Conservation (phyloP, 2,329 filamentous ascomycete genomes). For the Talaromyces amestolkiae region DNA sequence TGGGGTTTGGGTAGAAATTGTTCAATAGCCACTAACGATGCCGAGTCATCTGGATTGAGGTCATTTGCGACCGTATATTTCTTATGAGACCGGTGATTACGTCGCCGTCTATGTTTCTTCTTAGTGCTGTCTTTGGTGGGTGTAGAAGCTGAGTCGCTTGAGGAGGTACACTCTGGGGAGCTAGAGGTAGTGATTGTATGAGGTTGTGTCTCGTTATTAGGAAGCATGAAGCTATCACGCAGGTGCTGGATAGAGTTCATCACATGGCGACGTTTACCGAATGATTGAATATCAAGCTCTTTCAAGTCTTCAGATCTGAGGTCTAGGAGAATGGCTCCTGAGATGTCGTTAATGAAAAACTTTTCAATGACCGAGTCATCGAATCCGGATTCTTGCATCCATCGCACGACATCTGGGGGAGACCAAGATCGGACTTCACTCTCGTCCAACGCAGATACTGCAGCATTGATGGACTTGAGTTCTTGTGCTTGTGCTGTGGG, state of each 20-base stretch:
- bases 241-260: conserved; percentile 60
- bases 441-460: conserved; percentile 24
- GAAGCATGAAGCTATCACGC: conserved; percentile 31
- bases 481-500: conserved; percentile 3
- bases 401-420: conserved; percentile 40
- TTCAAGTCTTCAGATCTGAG: conserved; percentile 80
- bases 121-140: background rate
- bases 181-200: too few species aligned
- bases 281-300: conserved; percentile 61
- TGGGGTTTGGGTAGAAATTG: conserved; percentile 83
- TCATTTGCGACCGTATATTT: conserved; percentile 33
- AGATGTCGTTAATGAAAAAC: conserved; percentile 91
- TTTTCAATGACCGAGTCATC: conserved; percentile 74
- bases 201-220: background rate
- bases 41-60: conserved; percentile 66
- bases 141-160: background rate
- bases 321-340: conserved; percentile 80
- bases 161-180: background rate
- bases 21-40: conserved; percentile 90
- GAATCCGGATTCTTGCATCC: conserved; percentile 81
- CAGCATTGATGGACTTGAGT: conserved; percentile 24
- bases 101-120: conserved; percentile 26
- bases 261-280: conserved; percentile 61
- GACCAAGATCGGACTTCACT: conserved; percentile 29
- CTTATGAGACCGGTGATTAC: conserved; percentile 26